phyloP scores from a whole-genome alignment of 768 basidiomycete species.

The Mycena alexandri region DNA sequence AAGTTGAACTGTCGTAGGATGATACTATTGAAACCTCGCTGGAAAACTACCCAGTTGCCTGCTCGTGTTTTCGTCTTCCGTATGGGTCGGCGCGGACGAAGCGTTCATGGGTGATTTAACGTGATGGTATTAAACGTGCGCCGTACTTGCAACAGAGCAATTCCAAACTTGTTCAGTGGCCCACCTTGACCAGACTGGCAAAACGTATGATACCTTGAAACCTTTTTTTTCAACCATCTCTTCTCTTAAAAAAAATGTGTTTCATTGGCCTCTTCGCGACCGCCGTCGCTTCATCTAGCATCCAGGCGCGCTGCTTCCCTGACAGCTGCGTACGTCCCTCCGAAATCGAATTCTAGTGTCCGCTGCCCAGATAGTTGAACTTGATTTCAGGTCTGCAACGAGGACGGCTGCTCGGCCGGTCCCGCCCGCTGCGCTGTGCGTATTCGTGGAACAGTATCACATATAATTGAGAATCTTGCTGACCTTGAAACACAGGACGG shows the following conservation, averaged over 20 bases:
- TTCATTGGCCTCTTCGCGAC: slow-evolving; percentile 11
- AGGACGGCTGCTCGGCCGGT: background rate
- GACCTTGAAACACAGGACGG: background rate
- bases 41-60: too few species aligned
- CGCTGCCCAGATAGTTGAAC: background rate
- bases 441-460: background rate
- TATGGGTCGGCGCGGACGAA: too few species aligned
- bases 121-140: too few species aligned
- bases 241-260: background rate
- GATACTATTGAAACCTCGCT: too few species aligned
- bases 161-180: too few species aligned
- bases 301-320: slow-evolving; percentile 7
- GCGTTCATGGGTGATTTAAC: too few species aligned
- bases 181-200: too few species aligned
- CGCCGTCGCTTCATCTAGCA: slow-evolving; percentile 4
- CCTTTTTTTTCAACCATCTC: background rate
- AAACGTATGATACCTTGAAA: too few species aligned
- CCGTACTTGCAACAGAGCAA: too few species aligned
- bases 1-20: too few species aligned
- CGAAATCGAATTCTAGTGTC: too few species aligned
- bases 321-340: background rate
- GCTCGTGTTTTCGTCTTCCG: too few species aligned
- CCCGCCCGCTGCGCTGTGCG: slow-evolving; percentile 5
- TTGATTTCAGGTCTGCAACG: background rate
- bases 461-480: background rate